Evolutionary conservation across 306 rosid species (phyloP).

Genomic region (Pueraria montana): DNA sequence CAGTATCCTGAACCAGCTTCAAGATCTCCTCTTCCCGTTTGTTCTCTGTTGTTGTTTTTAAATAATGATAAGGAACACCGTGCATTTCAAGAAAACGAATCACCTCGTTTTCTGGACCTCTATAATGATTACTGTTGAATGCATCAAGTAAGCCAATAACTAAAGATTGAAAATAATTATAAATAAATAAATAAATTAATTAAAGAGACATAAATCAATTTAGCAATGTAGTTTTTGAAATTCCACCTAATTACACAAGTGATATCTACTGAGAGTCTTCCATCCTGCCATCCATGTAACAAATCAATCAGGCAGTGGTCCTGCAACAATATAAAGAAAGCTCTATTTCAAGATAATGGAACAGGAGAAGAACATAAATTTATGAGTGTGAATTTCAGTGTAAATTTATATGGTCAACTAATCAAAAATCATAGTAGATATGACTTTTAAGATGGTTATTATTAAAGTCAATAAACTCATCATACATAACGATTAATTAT

Average conservation of each 20-base stretch:
- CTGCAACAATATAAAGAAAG: conserved; percentile 54
- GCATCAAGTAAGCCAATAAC: conserved; percentile 16
- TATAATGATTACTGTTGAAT: conserved; percentile 69
- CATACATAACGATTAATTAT: too few species aligned
- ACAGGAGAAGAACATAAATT: not conserved
- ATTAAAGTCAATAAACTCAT: too few species aligned
- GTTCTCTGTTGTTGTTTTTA: conserved; percentile 54
- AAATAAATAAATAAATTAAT: not conserved
- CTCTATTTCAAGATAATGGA: not conserved
- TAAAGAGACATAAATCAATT: not conserved
- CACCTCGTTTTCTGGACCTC: conserved; percentile 78
- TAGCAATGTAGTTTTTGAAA: conserved; percentile 12
- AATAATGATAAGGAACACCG: conserved; percentile 69
- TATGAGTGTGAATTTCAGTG: too few species aligned
- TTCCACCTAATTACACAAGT: conserved; percentile 76
- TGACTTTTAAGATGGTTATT: too few species aligned
- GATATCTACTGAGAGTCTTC: conserved; percentile 78
- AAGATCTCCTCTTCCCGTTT: conserved; percentile 77
- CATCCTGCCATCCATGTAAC: conserved; percentile 82
- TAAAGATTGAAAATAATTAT: conserved; percentile 8
- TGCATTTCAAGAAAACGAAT: conserved; percentile 75
- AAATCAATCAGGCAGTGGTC: conserved; percentile 82
- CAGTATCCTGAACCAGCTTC: conserved; percentile 79
- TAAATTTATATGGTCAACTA: too few species aligned
- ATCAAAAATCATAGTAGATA: too few species aligned